phyloP scores from a whole-genome alignment of 2,329 filamentous ascomycete species.

The Escovopsis sp. region DNA sequence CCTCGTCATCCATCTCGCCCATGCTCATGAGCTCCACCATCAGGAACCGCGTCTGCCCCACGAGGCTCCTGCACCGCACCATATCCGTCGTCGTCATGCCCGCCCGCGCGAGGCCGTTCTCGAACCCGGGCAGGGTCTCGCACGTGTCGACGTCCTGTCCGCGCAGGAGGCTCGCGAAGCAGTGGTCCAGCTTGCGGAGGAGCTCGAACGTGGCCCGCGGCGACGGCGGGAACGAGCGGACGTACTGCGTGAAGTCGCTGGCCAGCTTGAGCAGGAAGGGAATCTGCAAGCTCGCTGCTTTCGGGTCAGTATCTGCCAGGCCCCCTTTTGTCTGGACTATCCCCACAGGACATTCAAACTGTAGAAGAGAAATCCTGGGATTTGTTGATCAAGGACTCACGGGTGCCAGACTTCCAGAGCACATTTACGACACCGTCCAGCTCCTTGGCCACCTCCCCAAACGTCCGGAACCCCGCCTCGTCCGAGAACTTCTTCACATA shows the following conservation, averaged over 20 bases:
- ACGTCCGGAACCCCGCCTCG: slow-evolving; percentile 39
- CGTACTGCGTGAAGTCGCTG: slow-evolving; percentile 54
- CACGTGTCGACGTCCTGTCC: slow-evolving; percentile 53
- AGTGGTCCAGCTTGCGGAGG: slow-evolving; percentile 66
- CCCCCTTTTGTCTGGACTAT: too few relatives aligned
- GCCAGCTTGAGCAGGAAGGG: slow-evolving; percentile 72
- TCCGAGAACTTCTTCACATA: slow-evolving; percentile 45
- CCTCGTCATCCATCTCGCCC: slow-evolving; percentile 22
- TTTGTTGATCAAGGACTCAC: slow-evolving; percentile 33
- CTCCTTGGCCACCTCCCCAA: slow-evolving; percentile 59
- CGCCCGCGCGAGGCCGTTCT: slow-evolving; percentile 36
- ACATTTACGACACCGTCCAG: slow-evolving; percentile 63
- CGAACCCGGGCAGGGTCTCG: slow-evolving; percentile 55
- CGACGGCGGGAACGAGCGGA: slow-evolving; percentile 49
- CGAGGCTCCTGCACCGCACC: slow-evolving; percentile 70
- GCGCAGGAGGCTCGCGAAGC: slow-evolving; percentile 61
- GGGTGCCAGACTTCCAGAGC: slow-evolving; percentile 76
- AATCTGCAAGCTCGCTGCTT: slow-evolving; percentile 59
- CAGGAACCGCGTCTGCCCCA: slow-evolving; percentile 57
- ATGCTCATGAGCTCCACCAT: slow-evolving; percentile 54
- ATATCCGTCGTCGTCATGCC: slow-evolving; percentile 71
- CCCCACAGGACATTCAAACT: neutral
- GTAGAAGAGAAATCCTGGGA: neutral
- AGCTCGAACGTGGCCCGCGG: slow-evolving; percentile 55
- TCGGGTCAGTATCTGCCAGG: neutral